These are phyloP conservation scores for Nicotiana rustica DNA, from an alignment of 305 asterid species.

Conservation along the genomic window DNA sequence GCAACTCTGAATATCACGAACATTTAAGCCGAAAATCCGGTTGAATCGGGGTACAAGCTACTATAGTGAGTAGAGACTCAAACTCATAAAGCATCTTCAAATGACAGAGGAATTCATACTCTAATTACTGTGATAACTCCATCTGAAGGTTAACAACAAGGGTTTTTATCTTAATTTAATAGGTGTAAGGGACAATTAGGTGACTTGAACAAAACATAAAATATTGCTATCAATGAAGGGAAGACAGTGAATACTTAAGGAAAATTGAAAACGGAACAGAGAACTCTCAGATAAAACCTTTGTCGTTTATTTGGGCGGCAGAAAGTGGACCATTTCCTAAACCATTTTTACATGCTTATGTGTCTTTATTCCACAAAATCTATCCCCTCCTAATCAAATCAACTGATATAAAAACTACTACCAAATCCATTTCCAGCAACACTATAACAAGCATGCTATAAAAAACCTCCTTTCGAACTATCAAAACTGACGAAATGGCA, in stretches of 20 bases:
- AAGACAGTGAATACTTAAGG: background rate
- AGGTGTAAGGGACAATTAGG: background rate
- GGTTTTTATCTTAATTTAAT: constrained; percentile 14
- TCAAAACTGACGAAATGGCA: background rate
- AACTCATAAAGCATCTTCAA: background rate
- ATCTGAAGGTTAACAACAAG: constrained; percentile 29
- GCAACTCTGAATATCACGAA: constrained; percentile 9
- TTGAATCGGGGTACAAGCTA: background rate
- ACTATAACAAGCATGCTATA: background rate
- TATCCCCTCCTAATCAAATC: background rate
- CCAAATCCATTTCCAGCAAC: background rate
- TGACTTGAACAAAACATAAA: constrained; percentile 23
- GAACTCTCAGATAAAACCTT: background rate
- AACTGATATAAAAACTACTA: background rate
- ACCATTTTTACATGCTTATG: background rate
- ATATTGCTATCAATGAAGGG: background rate
- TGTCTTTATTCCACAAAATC: background rate
- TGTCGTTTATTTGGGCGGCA: background rate
- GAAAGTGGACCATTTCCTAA: background rate
- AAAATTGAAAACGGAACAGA: background rate
- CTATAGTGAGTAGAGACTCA: background rate
- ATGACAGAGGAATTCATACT: constrained; percentile 23
- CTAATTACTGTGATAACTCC: background rate
- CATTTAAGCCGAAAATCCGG: background rate
- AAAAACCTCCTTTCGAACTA: background rate